Base-by-base conservation (phyloP, 2,329 filamentous ascomycete genomes). In the Beauveria varroae region DNA sequence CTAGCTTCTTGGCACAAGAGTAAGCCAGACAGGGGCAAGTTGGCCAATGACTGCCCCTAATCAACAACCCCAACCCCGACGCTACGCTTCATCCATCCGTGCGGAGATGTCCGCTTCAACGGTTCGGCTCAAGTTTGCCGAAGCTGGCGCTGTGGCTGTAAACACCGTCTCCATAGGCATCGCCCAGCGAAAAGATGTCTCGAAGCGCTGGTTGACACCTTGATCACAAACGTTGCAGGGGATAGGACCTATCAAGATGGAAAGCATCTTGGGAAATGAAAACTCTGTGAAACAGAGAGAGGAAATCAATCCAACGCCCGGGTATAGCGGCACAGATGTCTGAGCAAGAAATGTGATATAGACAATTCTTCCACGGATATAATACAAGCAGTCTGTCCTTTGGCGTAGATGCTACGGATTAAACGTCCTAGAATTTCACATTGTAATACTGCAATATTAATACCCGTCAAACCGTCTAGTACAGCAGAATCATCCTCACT, bases 131-230 rank as follows among this genome's bases (percentile, higher is more conserved):
- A n/a, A 14, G 10, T 7, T 40, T 58, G 46, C 56, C 56, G 56
- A 43, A 28, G 22, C 56, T 10, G 16, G 46, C 28, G 47, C 43
- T 53, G 57, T 53, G 57, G 57, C 49, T 60, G 57, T 60, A 49
- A 52, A 26, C 18, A 8, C n/a, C 9, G 54, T 10, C 24, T 12
- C 18, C 49, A 52, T 47, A 49, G 12, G 7, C 26, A 26, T 59
- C 16, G 22, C 5, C 57, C 57, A 59, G 46, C 37, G 47, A 59
- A 20, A 59, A n/a, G 10, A 24, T 52, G 14, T 3, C 46, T 53
- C 49, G 40, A 60, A 37, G 47, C 57, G 57, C 57, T 40, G 9
- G 37, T 14, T 46, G 40, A 40, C 9, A 60, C 57, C 14, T 9
- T 37, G n/a, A 1, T 5, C 14, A 7, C 18, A n/a, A 7, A 26